Evolutionary conservation across 805 yeast genomes (phyloP), one percentile per base, ranked within the genome.

Genomic region (Komagataella pseudopastoris): DNA sequence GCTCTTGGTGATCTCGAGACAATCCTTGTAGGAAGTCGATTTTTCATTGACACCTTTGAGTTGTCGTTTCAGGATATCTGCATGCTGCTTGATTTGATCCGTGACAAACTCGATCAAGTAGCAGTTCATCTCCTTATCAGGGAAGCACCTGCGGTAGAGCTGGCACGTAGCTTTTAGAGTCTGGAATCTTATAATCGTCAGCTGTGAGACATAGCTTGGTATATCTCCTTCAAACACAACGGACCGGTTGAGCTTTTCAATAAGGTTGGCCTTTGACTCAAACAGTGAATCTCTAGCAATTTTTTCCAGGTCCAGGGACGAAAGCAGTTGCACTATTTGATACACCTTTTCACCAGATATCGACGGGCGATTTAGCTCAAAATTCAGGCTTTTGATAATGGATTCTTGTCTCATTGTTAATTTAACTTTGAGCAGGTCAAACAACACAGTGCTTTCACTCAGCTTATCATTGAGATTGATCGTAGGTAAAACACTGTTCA

Each of bases 71-170:
- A 89, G 76, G 6, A 81, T 65, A 16, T 70, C 67, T 30, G 80
- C 78, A 56, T 85, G 83, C 49, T 71, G 70, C 45, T 77, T 76
- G 36, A 86, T 76, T 62, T 82, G 84, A 10, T 74, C 74, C 52
- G 78, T 77, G 39, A 84, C 77, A 96, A 96, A 88, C 55, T 81
- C 80, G n/a, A 88, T 83, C 16, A 88, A 69, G 56, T 84, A 72
- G 44, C 65, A 65, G 46, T 64, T 58, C 45, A 62, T 60, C 10
- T 59, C 66, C 14, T 51, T 51, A 14, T 59, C 60, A 12, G 68
- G 71, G 65, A 77, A 85, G 50, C 83, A 74, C 23, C 69, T 64
- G 49, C 72, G 71, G 67, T 75, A 87, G 39, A 77, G 69, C 16
- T 67, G 59, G 12, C 80, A 78, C 0, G 95, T 80, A 47, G 78